Evolutionary conservation across 2,329 filamentous ascomycete genomes (phyloP), one percentile per base, ranked within the genome.

Genomic region (Pezicula radicicola): DNA sequence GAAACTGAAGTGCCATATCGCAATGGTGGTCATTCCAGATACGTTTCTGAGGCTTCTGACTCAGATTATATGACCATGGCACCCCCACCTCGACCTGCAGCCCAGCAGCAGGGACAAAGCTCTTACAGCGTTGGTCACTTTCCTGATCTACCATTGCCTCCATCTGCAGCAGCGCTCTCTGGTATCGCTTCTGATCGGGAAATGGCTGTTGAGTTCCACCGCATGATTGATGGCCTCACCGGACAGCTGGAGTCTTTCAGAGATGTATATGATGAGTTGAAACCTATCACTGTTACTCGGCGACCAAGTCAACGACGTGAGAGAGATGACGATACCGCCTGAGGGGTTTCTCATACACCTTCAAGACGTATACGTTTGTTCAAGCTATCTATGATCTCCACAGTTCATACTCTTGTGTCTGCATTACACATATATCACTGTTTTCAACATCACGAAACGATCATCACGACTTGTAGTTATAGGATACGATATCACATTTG

Each of bases 231-330:
- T 37, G 55, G 54, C 18, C 54, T 66, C 28, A 60, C 46, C 15
- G 44, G 19, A 3, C 62, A 66, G 37, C 53, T 67, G 2, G 53
- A 56, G 13, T 53, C 57, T 6, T 66, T 66, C 45, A 54, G 55
- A 28, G 55, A 61, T 33, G 54, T 63, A 3, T 65, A 64, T 45
- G 52, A 52, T 28, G 41, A 49, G n/a, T 36, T 55, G n/a, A 48
- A 48, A 19, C 33, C 33, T 19, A 28, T 40, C n/a, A 36, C 48
- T 18, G 25, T 49, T 35, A 39, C 28, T 28, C 41, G 41, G 13
- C 28, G 33, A 28, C 25, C 41, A 10, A 39, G 33, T 15, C 39
- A 45, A 25, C 28, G 47, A 33, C 37, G 40, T 13, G 47, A 49
- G 30, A 13, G 33, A 46, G 48, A 45, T 7, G 48, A 39, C 10